phyloP scores from a whole-genome alignment of 2,329 filamentous ascomycete species.

The Zasmidium citrigriseum region DNA sequence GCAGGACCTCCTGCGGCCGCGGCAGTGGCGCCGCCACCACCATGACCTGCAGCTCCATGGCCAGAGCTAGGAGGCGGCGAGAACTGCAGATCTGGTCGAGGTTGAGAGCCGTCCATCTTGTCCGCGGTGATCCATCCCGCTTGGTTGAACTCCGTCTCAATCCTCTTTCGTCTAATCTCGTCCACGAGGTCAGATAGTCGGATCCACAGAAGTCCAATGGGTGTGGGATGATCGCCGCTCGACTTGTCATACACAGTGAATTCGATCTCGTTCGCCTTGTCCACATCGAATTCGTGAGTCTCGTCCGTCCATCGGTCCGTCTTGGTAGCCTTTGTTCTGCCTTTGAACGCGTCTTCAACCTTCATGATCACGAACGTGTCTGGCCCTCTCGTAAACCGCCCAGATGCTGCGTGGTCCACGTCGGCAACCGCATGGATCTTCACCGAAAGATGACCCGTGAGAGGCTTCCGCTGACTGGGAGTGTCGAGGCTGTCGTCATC shows the following conservation, averaged over 20 bases:
- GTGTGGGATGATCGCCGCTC: slow-evolving; percentile 74
- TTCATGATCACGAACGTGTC: slow-evolving; percentile 97
- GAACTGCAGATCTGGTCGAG: slow-evolving; percentile 57
- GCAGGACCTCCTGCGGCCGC: slow-evolving; percentile 43
- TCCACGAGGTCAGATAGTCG: slow-evolving; percentile 96
- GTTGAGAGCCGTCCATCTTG: slow-evolving; percentile 72
- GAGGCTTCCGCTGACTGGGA: slow-evolving; percentile 91
- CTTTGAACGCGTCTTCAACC: slow-evolving; percentile 90
- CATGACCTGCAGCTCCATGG: slow-evolving; percentile 34
- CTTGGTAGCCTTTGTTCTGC: slow-evolving; percentile 79
- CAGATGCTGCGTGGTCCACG: slow-evolving; percentile 84
- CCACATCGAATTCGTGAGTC: slow-evolving; percentile 86
- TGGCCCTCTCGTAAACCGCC: slow-evolving; percentile 82
- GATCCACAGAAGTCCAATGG: slow-evolving; percentile 94
- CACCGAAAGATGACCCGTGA: slow-evolving; percentile 86
- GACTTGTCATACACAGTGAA: slow-evolving; percentile 97
- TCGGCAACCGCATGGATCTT: slow-evolving; percentile 87
- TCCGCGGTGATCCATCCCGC: slow-evolving; percentile 97
- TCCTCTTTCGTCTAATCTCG: slow-evolving; percentile 95
- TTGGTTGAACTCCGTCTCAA: slow-evolving; percentile 91
- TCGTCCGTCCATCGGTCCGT: slow-evolving; percentile 92
- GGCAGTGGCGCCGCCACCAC: slow-evolving; percentile 34
- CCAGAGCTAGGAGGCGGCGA: slow-evolving; percentile 48
- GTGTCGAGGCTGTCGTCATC: slow-evolving; percentile 98
- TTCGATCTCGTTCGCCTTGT: slow-evolving; percentile 98